phyloP scores from a whole-genome alignment of 2,329 filamentous ascomycete species.

The Colletotrichum cordylinicola region DNA sequence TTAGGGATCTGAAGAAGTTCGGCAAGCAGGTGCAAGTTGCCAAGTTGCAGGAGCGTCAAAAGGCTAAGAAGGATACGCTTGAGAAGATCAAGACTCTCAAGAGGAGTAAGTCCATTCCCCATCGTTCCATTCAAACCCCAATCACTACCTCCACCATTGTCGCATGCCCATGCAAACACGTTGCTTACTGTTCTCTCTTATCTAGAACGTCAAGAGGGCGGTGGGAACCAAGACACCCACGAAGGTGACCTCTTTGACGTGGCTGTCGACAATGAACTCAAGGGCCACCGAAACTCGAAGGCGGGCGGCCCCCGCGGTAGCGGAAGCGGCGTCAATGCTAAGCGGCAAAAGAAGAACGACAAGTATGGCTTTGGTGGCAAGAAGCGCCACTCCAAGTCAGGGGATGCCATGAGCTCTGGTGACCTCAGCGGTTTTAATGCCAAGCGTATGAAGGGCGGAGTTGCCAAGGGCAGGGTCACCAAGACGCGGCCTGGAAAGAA shows the following conservation, averaged over 20 bases:
- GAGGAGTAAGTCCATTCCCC: conserved; percentile 77
- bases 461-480: conserved; percentile 37
- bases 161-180: neutral
- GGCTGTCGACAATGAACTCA: conserved; percentile 74
- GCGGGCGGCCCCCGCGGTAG: conserved; percentile 40
- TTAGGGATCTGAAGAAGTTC: conserved; percentile 97
- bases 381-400: conserved; percentile 90
- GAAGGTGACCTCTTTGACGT: conserved; percentile 93
- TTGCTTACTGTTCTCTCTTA: neutral
- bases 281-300: conserved; percentile 50
- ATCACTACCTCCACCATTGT: neutral
- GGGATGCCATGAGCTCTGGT: conserved; percentile 81
- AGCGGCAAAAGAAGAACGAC: conserved; percentile 91
- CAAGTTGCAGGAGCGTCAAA: conserved; percentile 91
- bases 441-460: conserved; percentile 80
- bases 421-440: conserved; percentile 83
- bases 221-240: conserved; percentile 66
- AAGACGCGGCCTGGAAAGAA: conserved; percentile 54
- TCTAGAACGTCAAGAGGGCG: conserved; percentile 81
- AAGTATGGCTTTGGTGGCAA: conserved; percentile 97
- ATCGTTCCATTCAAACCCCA: neutral
- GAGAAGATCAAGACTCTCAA: conserved; percentile 96
- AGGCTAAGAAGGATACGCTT: conserved; percentile 89
- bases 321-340: conserved; percentile 58
- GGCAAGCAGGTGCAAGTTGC: conserved; percentile 98